Percentiles rank a stretch among this genome's conserved stretches.
These are phyloP conservation scores for Fagus sylvatica DNA, from an alignment of 306 rosid species.

Conservation along the genomic window DNA sequence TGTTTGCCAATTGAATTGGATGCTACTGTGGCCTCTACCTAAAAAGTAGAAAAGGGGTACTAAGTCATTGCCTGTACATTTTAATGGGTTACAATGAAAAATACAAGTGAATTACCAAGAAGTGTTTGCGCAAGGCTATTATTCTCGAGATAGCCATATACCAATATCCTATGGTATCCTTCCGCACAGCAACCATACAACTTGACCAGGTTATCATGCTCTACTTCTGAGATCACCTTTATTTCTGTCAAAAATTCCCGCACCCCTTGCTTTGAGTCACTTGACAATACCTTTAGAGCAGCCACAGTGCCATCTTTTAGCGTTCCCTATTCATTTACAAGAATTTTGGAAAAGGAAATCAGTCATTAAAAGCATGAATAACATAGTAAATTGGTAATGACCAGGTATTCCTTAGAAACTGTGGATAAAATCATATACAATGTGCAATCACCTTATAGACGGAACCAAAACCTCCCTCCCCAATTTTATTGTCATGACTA, in stretches of 20 bases:
- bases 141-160: constrained; percentile 83
- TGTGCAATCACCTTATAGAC: constrained; percentile 70
- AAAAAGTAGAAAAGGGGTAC: constrained; percentile 22
- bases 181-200: constrained; percentile 81
- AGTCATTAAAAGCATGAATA: constrained; percentile 11
- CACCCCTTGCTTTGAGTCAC: constrained; percentile 65
- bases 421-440: constrained; percentile 1
- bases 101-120: constrained; percentile 45
- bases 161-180: constrained; percentile 68
- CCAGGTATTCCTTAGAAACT: neutral
- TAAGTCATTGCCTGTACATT: constrained; percentile 17
- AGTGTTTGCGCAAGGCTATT: constrained; percentile 77
- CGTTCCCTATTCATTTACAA: constrained; percentile 48
- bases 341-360: neutral
- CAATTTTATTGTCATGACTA: constrained; percentile 56
- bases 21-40: constrained; percentile 54
- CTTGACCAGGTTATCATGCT: constrained; percentile 79
- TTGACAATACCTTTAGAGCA: constrained; percentile 75
- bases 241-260: constrained; percentile 81
- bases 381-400: constrained; percentile 9
- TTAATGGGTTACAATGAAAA: constrained; percentile 14
- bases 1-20: constrained; percentile 58
- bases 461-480: constrained; percentile 86
- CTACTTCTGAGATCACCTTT: constrained; percentile 61
- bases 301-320: constrained; percentile 54